Base-by-base conservation (phyloP, 768 basidiomycete genomes). In the Serendipita sp. region DNA sequence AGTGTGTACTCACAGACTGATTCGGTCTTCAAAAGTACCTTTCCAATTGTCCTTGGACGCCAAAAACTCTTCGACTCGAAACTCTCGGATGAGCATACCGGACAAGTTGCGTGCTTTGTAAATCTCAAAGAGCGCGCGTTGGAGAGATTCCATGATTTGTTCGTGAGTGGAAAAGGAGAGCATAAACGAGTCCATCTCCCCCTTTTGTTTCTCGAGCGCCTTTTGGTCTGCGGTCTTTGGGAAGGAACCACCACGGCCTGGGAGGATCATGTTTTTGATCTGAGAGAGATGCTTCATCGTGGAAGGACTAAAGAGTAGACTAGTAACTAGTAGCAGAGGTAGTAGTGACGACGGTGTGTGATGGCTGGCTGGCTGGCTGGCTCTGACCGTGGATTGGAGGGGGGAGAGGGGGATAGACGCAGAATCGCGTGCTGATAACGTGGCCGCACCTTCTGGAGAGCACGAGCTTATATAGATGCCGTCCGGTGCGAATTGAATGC, bases 81-180 rank as follows among this genome's bases (percentile, higher is more conserved):
- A 35, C 16, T 60, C 56, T 11, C 56, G 56, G n/a, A 60, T 24
- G 10, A 37, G 28, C 56, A 60, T 60, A 28, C 56, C 56, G 16
- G 56, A 60, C 16, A 60, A 10, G 28, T 60, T 60, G 2, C 56
- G 56, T 3, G 56, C 56, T 28, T 60, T 60, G 56, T 32, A 60
- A 28, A 60, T 32, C 28, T 60, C 56, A 37, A 60, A 60, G 56
- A 60, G 56, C 8, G 16, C 35, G 1, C n/a, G 3, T 24, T 37
- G 56, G 24, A 60, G 16, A 10, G 56, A 32, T n/a, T 60, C 56
- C 24, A 24, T 28, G 56, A 60, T 60, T 8, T 11, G 10, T 32
- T 60, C 56, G n/a, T 60, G 56, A 8, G 56, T 60, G 28, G 56
- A 60, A 60, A 60, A 60, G 10, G 56, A 60, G 56, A 60, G 56